Base-by-base conservation (phyloP, 1,284 basidiomycete genomes). In the Mycosarcoma maydis region DNA sequence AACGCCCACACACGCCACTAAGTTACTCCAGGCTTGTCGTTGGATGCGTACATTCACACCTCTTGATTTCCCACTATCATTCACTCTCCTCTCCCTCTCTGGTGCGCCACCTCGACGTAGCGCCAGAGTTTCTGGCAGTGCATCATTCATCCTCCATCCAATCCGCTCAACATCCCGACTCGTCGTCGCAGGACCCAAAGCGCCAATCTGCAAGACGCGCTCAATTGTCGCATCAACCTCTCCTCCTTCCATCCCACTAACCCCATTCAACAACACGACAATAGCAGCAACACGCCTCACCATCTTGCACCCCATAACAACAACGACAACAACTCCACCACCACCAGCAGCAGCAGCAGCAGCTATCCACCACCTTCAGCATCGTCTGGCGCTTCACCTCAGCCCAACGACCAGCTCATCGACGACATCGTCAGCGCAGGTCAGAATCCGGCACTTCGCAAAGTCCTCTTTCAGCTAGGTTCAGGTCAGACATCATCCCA, bases 171-270 rank as follows among this genome's bases (percentile, higher is more conserved):
- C 44, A 70, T 70, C 51, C 67, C 60, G 26, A 70, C 60, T 29
- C 67, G 67, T 23, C 55, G 67, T 52, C 59, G 67, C 48, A 64
- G 67, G 48, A 70, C 67, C 26, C 67, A 64, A 34, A 70, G 67
- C 52, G 67, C 67, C 26, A 70, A 64, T 56, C 67, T 70, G 48
- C 67, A 70, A 53, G 67, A 70, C 67, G 60, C 67, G 47, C 67
- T 70, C 60, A 64, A 70, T 43, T 70, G 67, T 32, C 67, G 60
- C 37, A 55, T 70, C 67, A 60, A 60, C 42, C 60, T 70, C 33
- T 55, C 56, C n/a, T 37, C 66, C 16, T 52, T 56, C 39, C 44
- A 52, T 34, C 38, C 41, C 32, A 17, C 51, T 37, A 49, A 42
- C 36, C 24, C 30, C 7, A 45, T 17, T 17, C 29, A 38, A 11